Evolutionary conservation across 2,329 filamentous ascomycete genomes (phyloP), one percentile per base, ranked within the genome.

Genomic region (Calonectria pteridis): DNA sequence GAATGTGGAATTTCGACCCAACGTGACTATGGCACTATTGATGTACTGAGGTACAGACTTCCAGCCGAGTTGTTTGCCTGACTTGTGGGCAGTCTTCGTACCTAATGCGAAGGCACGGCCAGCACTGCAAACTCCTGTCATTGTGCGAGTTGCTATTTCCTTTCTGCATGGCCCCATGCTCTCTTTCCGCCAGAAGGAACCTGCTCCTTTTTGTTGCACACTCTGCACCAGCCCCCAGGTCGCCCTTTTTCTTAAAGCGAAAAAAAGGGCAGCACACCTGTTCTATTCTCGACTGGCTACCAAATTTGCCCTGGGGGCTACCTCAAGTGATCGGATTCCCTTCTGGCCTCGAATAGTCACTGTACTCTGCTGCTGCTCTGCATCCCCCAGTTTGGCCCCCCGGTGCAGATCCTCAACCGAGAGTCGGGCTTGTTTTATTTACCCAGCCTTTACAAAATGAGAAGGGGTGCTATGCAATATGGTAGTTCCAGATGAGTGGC

Each of bases 401-500:
- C 10, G 20, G 7, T 16, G n/a, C 6, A 20, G 23, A 35, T 40
- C 33, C 10, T 4, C 28, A 31, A 13, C 9, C 14, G 18, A 33
- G 29, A 55, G 6, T 40, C n/a, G 13, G 14, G 9, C 10, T 5
- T 14, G 23, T 43, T n/a, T 43, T 29, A n/a, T 29, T 31, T 35
- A 2, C 7, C 7, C 23, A 16, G 26, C 14, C 31, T 11, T 6
- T 1, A 46, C 9, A 23, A 51, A 31, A 18, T 20, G 6, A 23
- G 20, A 10, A 16, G 23, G 59, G 2, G 5, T 43, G 9, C 18
- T 28, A 23, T 40, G 53, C 40, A 79, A 77, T 40, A 90, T 90
- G 88, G 82, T 83, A 33, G 77, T 82, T 67, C 83, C 85, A 35
- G 82, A 85, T 67, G 80, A 84, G 81, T 92, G 90, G 90, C 89